These are phyloP conservation scores for Phytophthora sojae DNA, from an alignment of 352 stramenopile species.

Conservation along the genomic window DNA sequence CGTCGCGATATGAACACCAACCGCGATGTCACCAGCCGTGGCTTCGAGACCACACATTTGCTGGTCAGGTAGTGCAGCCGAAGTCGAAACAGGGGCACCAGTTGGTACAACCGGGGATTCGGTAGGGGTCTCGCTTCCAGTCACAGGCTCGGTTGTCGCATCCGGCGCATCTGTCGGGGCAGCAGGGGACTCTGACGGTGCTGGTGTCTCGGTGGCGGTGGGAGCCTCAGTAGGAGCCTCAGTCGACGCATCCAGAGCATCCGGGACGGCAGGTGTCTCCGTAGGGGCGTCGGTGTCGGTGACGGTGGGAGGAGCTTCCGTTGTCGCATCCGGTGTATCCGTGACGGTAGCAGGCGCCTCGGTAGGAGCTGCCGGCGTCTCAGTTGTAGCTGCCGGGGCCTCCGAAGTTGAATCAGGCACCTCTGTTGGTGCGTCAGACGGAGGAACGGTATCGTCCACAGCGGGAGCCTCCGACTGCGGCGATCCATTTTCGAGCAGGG, in stretches of 20 bases:
- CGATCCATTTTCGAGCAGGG: constrained; percentile 6
- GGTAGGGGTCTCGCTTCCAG: too few relatives aligned
- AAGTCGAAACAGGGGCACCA: constrained; percentile 1
- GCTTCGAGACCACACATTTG: constrained; percentile 18
- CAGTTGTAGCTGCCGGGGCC: not conserved
- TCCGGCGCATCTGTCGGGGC: too few relatives aligned
- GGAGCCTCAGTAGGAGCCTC: not conserved
- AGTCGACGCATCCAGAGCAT: too few relatives aligned
- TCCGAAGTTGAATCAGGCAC: constrained; percentile 7
- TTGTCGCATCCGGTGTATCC: not conserved
- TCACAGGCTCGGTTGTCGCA: too few relatives aligned
- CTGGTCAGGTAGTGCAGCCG: not conserved
- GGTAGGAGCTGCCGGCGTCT: not conserved
- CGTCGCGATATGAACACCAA: constrained; percentile 39
- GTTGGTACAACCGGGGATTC: too few relatives aligned
- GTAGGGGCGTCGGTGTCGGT: not conserved
- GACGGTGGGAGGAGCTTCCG: not conserved
- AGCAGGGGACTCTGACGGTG: not conserved
- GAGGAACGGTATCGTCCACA: constrained; percentile 4
- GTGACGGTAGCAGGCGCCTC: constrained; percentile 1
- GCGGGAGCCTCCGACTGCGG: not conserved
- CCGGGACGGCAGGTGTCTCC: too few relatives aligned
- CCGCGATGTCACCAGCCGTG: constrained; percentile 31
- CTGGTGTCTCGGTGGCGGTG: too few relatives aligned
- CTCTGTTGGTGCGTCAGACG: not conserved